These are phyloP conservation scores for Berkeleyomyces basicola DNA, from an alignment of 2,329 filamentous ascomycete genomes.

Conservation along the genomic window DNA sequence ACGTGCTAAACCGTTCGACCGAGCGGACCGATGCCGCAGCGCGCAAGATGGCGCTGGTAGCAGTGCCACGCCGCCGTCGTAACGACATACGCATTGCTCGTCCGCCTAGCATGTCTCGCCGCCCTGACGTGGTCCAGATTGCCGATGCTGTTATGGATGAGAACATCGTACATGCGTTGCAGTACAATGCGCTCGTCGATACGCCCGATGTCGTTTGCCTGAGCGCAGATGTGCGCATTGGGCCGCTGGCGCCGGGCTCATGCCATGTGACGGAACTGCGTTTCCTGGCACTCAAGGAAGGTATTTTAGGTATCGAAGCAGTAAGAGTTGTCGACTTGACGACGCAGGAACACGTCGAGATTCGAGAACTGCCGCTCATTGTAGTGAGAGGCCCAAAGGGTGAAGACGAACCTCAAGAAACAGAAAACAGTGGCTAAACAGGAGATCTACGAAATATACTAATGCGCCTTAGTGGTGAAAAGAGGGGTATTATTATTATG, in stretches of 20 bases:
- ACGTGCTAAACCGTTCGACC: slow-evolving; percentile 55
- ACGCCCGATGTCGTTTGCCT: slow-evolving; percentile 55
- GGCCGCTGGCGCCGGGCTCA: slow-evolving; percentile 52
- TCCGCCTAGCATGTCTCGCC: slow-evolving; percentile 33
- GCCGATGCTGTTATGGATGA: slow-evolving; percentile 58
- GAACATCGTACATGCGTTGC: slow-evolving; percentile 53
- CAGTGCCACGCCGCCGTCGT: slow-evolving; percentile 47
- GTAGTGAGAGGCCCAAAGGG: slow-evolving; percentile 27
- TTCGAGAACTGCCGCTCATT: slow-evolving; percentile 56
- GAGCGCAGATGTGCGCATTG: slow-evolving; percentile 57
- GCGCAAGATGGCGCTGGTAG: slow-evolving; percentile 54
- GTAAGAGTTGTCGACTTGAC: slow-evolving; percentile 56
- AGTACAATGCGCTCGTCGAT: slow-evolving; percentile 47
- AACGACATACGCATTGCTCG: slow-evolving; percentile 36
- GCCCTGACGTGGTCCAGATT: slow-evolving; percentile 25
- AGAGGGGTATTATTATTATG: slow-evolving; percentile 1
- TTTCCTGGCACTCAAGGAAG: slow-evolving; percentile 51
- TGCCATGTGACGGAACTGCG: slow-evolving; percentile 59
- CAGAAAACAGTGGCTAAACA: not conserved
- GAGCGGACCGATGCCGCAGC: slow-evolving; percentile 25
- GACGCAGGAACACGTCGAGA: slow-evolving; percentile 61
- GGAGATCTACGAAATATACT: not conserved
- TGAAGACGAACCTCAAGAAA: not conserved
- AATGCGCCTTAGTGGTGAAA: not conserved
- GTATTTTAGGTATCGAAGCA: slow-evolving; percentile 54